A percentile compares a stretch with the other conserved stretches of the same genome.
Conservation (phyloP, 495 filamentous ascomycete species). For the Mycothermus thermophilus region DNA sequence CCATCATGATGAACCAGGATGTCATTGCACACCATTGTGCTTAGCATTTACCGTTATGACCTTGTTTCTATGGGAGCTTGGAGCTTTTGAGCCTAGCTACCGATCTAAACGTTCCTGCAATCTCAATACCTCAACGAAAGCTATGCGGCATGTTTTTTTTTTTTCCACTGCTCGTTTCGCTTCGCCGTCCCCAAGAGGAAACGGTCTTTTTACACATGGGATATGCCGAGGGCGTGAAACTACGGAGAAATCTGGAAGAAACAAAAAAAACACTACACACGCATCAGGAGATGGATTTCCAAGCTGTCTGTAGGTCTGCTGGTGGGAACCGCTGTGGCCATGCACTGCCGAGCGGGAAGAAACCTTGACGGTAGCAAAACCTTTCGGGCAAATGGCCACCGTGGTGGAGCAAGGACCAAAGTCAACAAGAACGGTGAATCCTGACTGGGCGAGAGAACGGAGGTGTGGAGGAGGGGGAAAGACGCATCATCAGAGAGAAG, state of each 20-base stretch:
- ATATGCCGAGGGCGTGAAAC: no score
- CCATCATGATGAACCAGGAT: conserved; percentile 8
- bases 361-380: conserved; percentile 6
- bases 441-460: conserved; percentile 12
- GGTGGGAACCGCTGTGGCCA: neutral
- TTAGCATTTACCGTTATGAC: conserved; percentile 13
- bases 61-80: conserved; percentile 3
- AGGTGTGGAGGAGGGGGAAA: conserved; percentile 13
- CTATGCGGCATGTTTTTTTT: no score
- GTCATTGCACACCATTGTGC: conserved; percentile 4
- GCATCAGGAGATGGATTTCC: no score
- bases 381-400: conserved; percentile 3
- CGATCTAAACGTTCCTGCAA: no score
- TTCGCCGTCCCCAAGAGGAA: no score
- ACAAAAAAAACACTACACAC: no score
- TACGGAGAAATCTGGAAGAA: no score
- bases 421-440: conserved; percentile 4
- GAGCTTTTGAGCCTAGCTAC: neutral
- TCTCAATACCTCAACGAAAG: no score
- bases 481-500: conserved; percentile 12
- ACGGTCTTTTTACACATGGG: no score
- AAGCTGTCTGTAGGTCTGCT: no score
- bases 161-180: no score
- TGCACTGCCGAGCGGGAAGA: conserved; percentile 15
- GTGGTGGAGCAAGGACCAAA: conserved; percentile 4